phyloP scores from a whole-genome alignment of 2,329 filamentous ascomycete species.

The Sporothrix protearum region DNA sequence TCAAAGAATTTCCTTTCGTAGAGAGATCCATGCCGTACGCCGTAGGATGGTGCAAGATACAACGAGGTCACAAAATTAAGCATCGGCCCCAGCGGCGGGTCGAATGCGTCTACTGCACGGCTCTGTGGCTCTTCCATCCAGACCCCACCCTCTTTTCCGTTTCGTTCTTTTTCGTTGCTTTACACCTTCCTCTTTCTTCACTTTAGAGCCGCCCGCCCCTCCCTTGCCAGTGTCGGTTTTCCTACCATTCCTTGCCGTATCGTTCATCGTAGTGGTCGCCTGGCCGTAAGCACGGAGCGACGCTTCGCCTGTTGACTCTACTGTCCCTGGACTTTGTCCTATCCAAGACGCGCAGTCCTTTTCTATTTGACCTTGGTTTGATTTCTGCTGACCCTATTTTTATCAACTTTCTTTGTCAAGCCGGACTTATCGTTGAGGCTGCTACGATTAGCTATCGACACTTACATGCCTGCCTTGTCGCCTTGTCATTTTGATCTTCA shows the following conservation, averaged over 20 bases:
- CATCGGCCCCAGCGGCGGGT: slow-evolving; percentile 14
- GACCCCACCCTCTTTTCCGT: not conserved
- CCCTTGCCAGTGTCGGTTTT: not conserved
- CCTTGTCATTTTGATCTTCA: not conserved
- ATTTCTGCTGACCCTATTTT: not conserved
- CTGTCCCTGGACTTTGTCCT: not conserved
- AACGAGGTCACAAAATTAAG: slow-evolving; percentile 8
- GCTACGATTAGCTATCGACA: not conserved
- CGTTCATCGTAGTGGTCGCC: slow-evolving; percentile 3
- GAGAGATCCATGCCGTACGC: too few species aligned
- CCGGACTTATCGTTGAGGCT: not conserved
- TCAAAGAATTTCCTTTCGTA: too few species aligned
- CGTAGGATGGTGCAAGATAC: not conserved
- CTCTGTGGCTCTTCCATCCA: not conserved
- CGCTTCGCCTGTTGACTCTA: not conserved
- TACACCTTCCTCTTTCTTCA: slow-evolving; percentile 15
- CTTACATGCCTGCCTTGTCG: not conserved
- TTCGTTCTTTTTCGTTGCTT: not conserved
- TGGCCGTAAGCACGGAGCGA: slow-evolving; percentile 16
- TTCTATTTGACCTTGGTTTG: not conserved
- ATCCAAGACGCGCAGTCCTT: not conserved
- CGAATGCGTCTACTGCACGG: slow-evolving; percentile 20
- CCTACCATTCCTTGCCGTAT: not conserved
- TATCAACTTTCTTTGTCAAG: not conserved
- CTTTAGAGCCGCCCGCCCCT: not conserved